Conservation (phyloP, 495 filamentous ascomycete genomes). For the Usnea hakonensis region DNA sequence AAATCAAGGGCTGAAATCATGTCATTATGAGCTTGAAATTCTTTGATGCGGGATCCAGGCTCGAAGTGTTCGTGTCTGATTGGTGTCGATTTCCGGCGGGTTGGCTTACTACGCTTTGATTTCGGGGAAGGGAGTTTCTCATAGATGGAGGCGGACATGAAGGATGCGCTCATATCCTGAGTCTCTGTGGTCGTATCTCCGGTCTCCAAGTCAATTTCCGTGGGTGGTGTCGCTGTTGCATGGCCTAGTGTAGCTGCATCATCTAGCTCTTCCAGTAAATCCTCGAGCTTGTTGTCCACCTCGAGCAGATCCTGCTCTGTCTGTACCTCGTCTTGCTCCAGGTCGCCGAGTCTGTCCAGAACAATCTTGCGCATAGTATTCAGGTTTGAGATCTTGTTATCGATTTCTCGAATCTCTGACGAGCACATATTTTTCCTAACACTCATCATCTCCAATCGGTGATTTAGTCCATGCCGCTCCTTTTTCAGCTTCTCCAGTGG, state of each 20-base stretch:
- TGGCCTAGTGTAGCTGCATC: slow-evolving; percentile 52
- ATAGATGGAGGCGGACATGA: slow-evolving; percentile 98
- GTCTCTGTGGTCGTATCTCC: slow-evolving; percentile 49
- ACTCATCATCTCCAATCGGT: slow-evolving; percentile 81
- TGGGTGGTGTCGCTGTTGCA: slow-evolving; percentile 43
- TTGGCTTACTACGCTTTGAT: slow-evolving; percentile 55
- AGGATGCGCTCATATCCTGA: slow-evolving; percentile 36
- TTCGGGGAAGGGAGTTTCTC: slow-evolving; percentile 73
- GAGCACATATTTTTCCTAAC: slow-evolving; percentile 97
- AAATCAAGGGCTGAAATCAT: slow-evolving; percentile 88
- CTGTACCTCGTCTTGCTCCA: slow-evolving; percentile 88
- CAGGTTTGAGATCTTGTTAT: slow-evolving; percentile 91
- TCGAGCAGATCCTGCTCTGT: slow-evolving; percentile 82
- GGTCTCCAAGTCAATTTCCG: slow-evolving; percentile 40
- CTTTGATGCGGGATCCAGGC: slow-evolving; percentile 79
- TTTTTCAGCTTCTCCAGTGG: slow-evolving; percentile 63
- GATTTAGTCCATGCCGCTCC: slow-evolving; percentile 66
- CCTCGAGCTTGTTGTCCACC: slow-evolving; percentile 78
- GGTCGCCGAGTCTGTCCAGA: slow-evolving; percentile 74
- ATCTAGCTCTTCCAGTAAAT: slow-evolving; percentile 66
- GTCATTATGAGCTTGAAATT: slow-evolving; percentile 83
- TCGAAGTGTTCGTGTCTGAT: slow-evolving; percentile 94
- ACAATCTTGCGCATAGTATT: slow-evolving; percentile 91
- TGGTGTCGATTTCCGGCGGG: slow-evolving; percentile 75
- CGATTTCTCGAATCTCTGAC: slow-evolving; percentile 90